Conservation (phyloP, 2,329 filamentous ascomycete genomes). For the Zopfia rhizophila region DNA sequence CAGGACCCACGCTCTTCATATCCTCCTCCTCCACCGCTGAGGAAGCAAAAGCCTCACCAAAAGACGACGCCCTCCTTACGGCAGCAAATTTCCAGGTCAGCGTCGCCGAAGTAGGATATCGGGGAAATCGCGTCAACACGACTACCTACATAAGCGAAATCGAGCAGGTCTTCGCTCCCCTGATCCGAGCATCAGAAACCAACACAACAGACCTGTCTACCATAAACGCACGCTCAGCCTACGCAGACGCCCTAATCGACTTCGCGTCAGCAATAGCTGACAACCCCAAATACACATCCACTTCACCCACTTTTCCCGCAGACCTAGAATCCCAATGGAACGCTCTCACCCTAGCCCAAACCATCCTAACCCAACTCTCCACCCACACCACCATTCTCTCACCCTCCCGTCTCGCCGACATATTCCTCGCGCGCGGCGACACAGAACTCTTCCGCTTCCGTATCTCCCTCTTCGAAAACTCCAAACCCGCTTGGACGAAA, state of each 20-base stretch:
- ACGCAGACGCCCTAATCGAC: constrained; percentile 66
- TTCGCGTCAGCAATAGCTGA: constrained; percentile 61
- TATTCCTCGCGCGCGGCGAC: constrained; percentile 47
- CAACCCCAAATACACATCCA: constrained; percentile 23
- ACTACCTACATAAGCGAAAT: constrained; percentile 63
- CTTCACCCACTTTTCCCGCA: constrained; percentile 22
- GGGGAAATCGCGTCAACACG: constrained; percentile 60
- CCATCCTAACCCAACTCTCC: constrained; percentile 37
- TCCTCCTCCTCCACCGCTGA: constrained; percentile 28
- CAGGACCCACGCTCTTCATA: constrained; percentile 47
- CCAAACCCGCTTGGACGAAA: constrained; percentile 44
- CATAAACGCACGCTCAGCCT: constrained; percentile 63
- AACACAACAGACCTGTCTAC: constrained; percentile 57
- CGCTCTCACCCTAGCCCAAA: constrained; percentile 43
- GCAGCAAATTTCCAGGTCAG: constrained; percentile 67
- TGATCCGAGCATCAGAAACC: constrained; percentile 30
- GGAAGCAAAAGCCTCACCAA: constrained; percentile 50
- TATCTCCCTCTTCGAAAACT: constrained; percentile 30
- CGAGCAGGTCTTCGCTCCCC: constrained; percentile 41
- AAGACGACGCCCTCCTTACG: constrained; percentile 64
- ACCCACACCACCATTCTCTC: constrained; percentile 30
- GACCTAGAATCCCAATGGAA: constrained; percentile 44
- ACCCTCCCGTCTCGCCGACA: constrained; percentile 38
- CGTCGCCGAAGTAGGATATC: constrained; percentile 67
- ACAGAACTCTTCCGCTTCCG: constrained; percentile 48